Percentiles rank a stretch among this genome's conserved stretches.
Conservation (phyloP, 2,329 filamentous ascomycete genomes). For the Aspergillus fijiensis region DNA sequence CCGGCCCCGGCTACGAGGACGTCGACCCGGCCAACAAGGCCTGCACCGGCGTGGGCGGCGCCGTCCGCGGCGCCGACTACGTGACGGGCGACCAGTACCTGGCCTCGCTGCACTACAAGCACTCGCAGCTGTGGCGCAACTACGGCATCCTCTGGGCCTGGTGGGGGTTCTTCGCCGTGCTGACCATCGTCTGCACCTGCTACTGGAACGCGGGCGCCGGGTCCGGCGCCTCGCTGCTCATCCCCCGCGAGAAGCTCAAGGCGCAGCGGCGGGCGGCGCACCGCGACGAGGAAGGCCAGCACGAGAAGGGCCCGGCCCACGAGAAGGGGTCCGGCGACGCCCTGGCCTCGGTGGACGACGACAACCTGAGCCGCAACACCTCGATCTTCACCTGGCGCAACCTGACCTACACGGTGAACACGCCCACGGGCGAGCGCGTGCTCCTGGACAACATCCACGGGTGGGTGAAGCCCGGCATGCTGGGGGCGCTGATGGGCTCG, state of each 20-base stretch:
- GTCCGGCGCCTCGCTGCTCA: constrained; percentile 54
- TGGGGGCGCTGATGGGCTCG: constrained; percentile 74
- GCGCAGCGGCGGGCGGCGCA: constrained; percentile 27
- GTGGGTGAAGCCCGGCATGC: constrained; percentile 71
- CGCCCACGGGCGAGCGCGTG: constrained; percentile 51
- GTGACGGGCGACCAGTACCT: constrained; percentile 60
- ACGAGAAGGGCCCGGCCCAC: constrained; percentile 12
- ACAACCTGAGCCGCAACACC: constrained; percentile 57
- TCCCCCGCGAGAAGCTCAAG: constrained; percentile 60
- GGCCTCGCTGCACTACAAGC: constrained; percentile 51
- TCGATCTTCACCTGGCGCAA: constrained; percentile 72
- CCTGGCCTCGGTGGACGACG: constrained; percentile 23
- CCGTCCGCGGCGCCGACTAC: constrained; percentile 46
- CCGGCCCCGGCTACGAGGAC: constrained; percentile 26
- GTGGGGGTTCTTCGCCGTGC: constrained; percentile 58
- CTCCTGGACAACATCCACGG: constrained; percentile 68
- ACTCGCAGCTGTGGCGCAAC: constrained; percentile 56
- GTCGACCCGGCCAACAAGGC: constrained; percentile 29
- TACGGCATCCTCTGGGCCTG: constrained; percentile 61
- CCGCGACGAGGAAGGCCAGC: constrained; percentile 51
- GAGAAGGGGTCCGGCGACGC: constrained; percentile 14
- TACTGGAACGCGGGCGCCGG: constrained; percentile 51
- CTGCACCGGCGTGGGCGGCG: constrained; percentile 60
- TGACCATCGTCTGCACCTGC: constrained; percentile 58
- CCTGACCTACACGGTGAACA: constrained; percentile 67